phyloP scores from a whole-genome alignment of 1,284 basidiomycete species.

The Flammula alnicola region DNA sequence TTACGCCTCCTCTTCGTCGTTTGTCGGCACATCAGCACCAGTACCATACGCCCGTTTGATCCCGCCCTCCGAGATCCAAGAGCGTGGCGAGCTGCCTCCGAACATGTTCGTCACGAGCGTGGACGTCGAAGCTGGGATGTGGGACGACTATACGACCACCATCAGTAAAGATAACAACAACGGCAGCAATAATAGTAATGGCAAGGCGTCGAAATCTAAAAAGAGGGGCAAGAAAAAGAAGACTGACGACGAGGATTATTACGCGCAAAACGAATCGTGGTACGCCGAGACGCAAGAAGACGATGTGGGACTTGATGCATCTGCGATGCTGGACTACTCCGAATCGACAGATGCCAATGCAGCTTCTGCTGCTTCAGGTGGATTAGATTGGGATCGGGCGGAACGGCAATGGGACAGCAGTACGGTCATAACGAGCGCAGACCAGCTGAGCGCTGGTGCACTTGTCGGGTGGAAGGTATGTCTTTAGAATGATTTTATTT shows the following conservation, averaged over 20 bases:
- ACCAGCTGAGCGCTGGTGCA: slow-evolving; percentile 39
- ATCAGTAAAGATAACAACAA: too few relatives aligned
- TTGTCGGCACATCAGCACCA: neutral
- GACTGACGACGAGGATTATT: slow-evolving; percentile 10
- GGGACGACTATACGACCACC: slow-evolving; percentile 15
- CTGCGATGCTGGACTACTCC: slow-evolving; percentile 18
- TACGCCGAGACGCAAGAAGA: neutral
- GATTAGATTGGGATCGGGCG: slow-evolving; percentile 43
- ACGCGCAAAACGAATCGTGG: slow-evolving; percentile 12
- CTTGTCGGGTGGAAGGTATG: slow-evolving; percentile 61
- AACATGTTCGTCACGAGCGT: slow-evolving; percentile 72
- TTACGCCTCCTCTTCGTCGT: slow-evolving; percentile 15
- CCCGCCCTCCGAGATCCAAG: slow-evolving; percentile 67
- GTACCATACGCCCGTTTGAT: slow-evolving; percentile 42
- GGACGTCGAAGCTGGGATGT: slow-evolving; percentile 60
- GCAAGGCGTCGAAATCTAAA: slow-evolving; percentile 8
- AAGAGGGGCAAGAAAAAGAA: slow-evolving; percentile 17
- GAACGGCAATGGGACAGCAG: slow-evolving; percentile 47
- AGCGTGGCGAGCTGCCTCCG: slow-evolving; percentile 51
- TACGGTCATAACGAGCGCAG: slow-evolving; percentile 32
- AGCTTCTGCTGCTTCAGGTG: neutral
- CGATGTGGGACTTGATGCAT: slow-evolving; percentile 13
- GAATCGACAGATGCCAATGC: slow-evolving; percentile 13
- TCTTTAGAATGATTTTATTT: slow-evolving; percentile 1
- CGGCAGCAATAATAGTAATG: neutral